Conservation (phyloP, 495 filamentous ascomycete species). For the Lophium mytilinum region DNA sequence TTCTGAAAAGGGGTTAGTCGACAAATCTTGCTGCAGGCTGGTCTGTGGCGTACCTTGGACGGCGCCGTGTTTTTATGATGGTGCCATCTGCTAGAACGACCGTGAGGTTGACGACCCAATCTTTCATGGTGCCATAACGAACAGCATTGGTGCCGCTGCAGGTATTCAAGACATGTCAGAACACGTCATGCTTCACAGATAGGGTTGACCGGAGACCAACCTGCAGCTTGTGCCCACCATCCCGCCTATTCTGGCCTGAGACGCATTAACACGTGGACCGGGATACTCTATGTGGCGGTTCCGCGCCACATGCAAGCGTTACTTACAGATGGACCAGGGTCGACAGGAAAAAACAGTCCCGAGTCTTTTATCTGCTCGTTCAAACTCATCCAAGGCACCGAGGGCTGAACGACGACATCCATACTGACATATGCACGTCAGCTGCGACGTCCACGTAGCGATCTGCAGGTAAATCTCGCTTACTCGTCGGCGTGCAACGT, state of each 20-base stretch:
- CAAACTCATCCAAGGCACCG: conserved; percentile 83
- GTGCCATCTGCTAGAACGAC: conserved; percentile 74
- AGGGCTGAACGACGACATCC: conserved; percentile 87
- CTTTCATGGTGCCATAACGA: conserved; percentile 77
- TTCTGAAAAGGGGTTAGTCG: conserved; percentile 29
- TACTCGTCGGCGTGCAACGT: conserved; percentile 68
- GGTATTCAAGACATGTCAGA: background rate
- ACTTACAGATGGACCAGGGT: conserved; percentile 54
- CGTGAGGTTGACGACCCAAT: conserved; percentile 77
- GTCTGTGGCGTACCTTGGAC: conserved; percentile 42
- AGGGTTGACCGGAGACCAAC: conserved; percentile 2
- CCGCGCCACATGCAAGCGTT: background rate
- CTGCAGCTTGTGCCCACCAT: conserved; percentile 76
- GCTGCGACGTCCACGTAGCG: background rate
- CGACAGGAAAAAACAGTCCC: conserved; percentile 84
- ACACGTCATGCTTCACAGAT: background rate
- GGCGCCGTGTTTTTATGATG: conserved; percentile 64
- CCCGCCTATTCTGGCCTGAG: conserved; percentile 38
- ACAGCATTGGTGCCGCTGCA: conserved; percentile 65
- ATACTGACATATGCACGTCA: conserved; percentile 38
- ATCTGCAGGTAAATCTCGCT: conserved; percentile 5
- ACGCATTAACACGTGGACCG: conserved; percentile 11
- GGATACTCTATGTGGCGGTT: background rate
- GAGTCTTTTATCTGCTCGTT: conserved; percentile 68
- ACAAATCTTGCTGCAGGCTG: background rate